These are phyloP conservation scores for Paecilomyces sp. DNA, from an alignment of 2,329 filamentous ascomycete genomes.

Conservation along the genomic window DNA sequence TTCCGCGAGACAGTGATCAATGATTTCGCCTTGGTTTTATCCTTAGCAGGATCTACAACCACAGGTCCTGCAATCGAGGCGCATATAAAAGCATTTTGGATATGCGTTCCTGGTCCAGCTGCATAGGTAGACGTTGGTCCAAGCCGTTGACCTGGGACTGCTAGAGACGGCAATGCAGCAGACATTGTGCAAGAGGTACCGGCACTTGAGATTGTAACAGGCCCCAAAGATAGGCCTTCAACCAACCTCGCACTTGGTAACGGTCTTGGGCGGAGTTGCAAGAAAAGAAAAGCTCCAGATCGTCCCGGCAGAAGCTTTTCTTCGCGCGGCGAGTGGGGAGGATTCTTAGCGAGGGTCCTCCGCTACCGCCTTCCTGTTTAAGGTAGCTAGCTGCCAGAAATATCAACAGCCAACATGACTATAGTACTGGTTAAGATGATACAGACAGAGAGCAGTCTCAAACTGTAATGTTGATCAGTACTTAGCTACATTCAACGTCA, in stretches of 20 bases:
- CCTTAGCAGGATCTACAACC: conserved; percentile 42
- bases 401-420: too few species aligned
- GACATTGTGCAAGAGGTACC: conserved; percentile 13
- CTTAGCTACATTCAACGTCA: conserved; percentile 2
- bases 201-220: background rate
- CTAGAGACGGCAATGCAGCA: conserved; percentile 41
- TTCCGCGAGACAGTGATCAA: conserved; percentile 31
- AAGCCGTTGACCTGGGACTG: conserved; percentile 75
- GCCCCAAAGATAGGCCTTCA: background rate
- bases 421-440: background rate
- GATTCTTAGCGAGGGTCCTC: conserved; percentile 6
- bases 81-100: conserved; percentile 66
- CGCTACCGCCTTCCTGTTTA: background rate
- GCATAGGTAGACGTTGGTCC: conserved; percentile 60
- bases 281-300: background rate
- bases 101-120: conserved; percentile 76
- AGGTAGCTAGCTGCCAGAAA: background rate
- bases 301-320: background rate
- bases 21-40: conserved; percentile 25
- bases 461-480: background rate
- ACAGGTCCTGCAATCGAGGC: conserved; percentile 76
- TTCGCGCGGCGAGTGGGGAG: conserved; percentile 6
- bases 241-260: background rate
- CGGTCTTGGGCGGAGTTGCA: background rate
- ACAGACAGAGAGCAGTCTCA: background rate